phyloP scores from a whole-genome alignment of 2,329 filamentous ascomycete species.

The Hymenoscyphus scutula region DNA sequence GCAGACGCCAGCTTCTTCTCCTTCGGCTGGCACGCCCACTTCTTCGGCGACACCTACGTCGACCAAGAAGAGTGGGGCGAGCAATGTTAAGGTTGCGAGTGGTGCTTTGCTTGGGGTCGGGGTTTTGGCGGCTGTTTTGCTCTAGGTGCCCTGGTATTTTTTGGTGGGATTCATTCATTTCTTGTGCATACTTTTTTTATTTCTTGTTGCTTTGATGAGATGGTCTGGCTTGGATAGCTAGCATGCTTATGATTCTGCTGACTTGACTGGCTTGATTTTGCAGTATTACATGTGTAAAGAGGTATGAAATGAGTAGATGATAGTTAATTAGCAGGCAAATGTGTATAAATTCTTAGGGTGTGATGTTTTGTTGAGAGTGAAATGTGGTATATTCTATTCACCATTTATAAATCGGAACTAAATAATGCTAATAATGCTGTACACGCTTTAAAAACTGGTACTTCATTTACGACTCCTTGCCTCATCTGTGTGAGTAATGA shows the following conservation, averaged over 20 bases:
- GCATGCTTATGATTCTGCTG: neutral
- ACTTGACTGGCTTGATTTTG: neutral
- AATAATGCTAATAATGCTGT: no score
- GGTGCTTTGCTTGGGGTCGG: conserved; percentile 20
- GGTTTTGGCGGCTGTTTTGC: conserved; percentile 11
- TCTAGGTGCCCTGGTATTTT: neutral
- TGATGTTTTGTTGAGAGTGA: no score
- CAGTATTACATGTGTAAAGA: neutral
- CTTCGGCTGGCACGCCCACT: conserved; percentile 14
- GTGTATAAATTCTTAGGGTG: no score
- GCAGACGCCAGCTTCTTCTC: conserved; percentile 7
- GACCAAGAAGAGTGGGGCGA: conserved; percentile 28
- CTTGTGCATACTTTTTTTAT: neutral
- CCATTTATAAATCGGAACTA: no score
- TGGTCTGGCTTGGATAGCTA: neutral
- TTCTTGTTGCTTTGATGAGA: neutral
- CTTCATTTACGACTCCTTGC: no score
- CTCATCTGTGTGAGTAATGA: no score
- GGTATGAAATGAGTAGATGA: neutral
- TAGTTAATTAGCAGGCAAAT: no score
- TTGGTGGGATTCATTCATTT: neutral
- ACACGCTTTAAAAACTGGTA: no score
- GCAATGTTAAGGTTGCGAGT: conserved; percentile 15
- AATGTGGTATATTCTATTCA: no score
- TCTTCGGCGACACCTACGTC: conserved; percentile 24